A percentile compares a stretch with the other conserved stretches of the same genome.
phyloP scores from a whole-genome alignment of 2,329 filamentous ascomycete genomes.

The Daldinia sp. region DNA sequence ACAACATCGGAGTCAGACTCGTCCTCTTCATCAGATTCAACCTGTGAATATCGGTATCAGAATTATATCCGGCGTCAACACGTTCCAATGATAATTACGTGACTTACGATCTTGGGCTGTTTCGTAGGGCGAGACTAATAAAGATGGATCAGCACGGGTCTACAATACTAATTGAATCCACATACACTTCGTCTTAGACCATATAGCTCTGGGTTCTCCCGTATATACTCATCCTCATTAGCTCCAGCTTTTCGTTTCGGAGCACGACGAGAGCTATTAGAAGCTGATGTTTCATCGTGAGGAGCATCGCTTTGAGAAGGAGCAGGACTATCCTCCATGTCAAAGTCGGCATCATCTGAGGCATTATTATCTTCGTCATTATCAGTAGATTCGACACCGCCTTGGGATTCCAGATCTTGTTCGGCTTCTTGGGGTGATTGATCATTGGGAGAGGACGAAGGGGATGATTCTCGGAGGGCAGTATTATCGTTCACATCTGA shows the following conservation, averaged over 20 bases:
- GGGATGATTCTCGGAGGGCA: conserved; percentile 55
- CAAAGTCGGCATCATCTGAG: conserved; percentile 78
- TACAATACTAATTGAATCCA: conserved; percentile 35
- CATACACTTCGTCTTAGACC: conserved; percentile 91
- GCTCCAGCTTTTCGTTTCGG: conserved; percentile 76
- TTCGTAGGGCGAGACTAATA: conserved; percentile 64
- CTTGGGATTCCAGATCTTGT: conserved; percentile 46
- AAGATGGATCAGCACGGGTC: conserved; percentile 45
- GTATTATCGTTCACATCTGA: conserved; percentile 73
- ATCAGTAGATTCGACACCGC: conserved; percentile 53
- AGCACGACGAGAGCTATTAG: conserved; percentile 72
- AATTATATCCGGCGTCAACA: conserved; percentile 1
- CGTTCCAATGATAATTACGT: neutral
- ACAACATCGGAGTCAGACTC: conserved; percentile 78
- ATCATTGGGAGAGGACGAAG: conserved; percentile 51
- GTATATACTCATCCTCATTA: conserved; percentile 83
- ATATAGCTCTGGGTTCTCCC: conserved; percentile 93
- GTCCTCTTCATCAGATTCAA: conserved; percentile 59
- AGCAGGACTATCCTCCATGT: conserved; percentile 70
- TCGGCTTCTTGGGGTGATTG: conserved; percentile 48
- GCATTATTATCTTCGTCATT: conserved; percentile 63
- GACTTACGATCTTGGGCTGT: conserved; percentile 64
- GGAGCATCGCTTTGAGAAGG: conserved; percentile 56
- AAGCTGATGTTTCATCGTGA: conserved; percentile 69
- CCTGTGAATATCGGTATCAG: conserved; percentile 32